Percentiles rank a stretch among this genome's conserved stretches.
These are phyloP conservation scores for Fomes fomentarius DNA, from an alignment of 1,284 basidiomycete species.

Conservation along the genomic window DNA sequence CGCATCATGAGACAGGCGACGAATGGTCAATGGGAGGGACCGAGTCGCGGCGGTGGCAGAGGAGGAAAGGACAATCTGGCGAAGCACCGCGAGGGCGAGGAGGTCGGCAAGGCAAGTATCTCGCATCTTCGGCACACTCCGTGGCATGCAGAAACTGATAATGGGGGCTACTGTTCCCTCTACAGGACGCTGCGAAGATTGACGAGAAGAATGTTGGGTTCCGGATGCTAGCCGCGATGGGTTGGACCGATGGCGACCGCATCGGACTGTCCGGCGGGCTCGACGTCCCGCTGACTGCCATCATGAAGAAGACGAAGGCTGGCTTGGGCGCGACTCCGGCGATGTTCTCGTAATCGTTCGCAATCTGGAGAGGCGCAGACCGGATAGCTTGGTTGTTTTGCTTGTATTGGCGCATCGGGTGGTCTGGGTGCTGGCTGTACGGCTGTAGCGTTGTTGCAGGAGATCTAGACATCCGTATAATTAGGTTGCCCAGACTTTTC, in stretches of 20 bases:
- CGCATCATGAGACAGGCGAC: constrained; percentile 49
- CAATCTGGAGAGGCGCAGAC: not conserved
- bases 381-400: not conserved
- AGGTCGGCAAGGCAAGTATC: constrained; percentile 68
- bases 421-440: too few relatives aligned
- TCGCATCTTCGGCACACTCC: not conserved
- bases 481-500: too few relatives aligned
- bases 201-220: constrained; percentile 74
- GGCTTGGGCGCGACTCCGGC: constrained; percentile 61
- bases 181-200: constrained; percentile 66
- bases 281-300: constrained; percentile 68
- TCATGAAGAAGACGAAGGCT: constrained; percentile 76
- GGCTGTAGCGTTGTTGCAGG: too few relatives aligned
- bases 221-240: constrained; percentile 76
- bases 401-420: not conserved
- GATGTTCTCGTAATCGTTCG: too few relatives aligned
- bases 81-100: constrained; percentile 70
- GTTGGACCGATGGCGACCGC: constrained; percentile 71
- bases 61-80: constrained; percentile 37
- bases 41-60: constrained; percentile 33
- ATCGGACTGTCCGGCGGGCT: constrained; percentile 68
- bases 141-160: not conserved
- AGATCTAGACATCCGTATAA: too few relatives aligned
- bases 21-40: constrained; percentile 36
- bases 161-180: not conserved